Evolutionary conservation across 2,329 filamentous ascomycete genomes (phyloP).

Genomic region (Helotiales sp.): DNA sequence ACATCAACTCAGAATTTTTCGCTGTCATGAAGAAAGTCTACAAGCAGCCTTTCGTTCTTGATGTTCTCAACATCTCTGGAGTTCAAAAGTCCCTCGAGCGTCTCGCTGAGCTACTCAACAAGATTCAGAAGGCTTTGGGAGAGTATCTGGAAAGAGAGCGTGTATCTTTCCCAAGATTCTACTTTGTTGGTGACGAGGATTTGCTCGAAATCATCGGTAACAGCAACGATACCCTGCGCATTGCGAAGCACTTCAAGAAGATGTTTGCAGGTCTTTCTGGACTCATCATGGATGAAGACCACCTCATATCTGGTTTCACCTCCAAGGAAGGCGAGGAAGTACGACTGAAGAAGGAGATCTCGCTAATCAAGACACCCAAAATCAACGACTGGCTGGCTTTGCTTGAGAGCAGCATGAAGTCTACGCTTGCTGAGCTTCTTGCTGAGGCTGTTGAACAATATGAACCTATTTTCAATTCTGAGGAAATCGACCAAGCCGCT

Average conservation of each 20-base stretch:
- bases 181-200: conserved; percentile 99
- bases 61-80: conserved; percentile 93
- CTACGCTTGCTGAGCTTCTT: conserved; percentile 87
- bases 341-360: conserved; percentile 86
- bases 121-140: conserved; percentile 97
- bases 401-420: conserved; percentile 91
- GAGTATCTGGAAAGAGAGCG: conserved; percentile 98
- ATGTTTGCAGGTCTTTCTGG: conserved; percentile 98
- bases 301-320: conserved; percentile 86
- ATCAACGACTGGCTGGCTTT: conserved; percentile 99
- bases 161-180: conserved; percentile 97
- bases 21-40: conserved; percentile 99
- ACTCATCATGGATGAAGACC: conserved; percentile 87
- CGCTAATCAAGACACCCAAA: conserved; percentile 87
- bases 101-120: conserved; percentile 94
- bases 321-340: conserved; percentile 96
- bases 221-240: conserved; percentile 93
- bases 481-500: conserved; percentile 69
- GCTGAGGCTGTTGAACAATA: conserved; percentile 86
- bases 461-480: conserved; percentile 74
- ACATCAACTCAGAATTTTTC: conserved; percentile 99
- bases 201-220: conserved; percentile 99
- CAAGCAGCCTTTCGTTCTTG: conserved; percentile 92
- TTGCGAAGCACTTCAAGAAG: conserved; percentile 99
- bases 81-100: conserved; percentile 96